phyloP scores from a whole-genome alignment of 371 early-diverging fungal genomes.

The Mortierella sp. region DNA sequence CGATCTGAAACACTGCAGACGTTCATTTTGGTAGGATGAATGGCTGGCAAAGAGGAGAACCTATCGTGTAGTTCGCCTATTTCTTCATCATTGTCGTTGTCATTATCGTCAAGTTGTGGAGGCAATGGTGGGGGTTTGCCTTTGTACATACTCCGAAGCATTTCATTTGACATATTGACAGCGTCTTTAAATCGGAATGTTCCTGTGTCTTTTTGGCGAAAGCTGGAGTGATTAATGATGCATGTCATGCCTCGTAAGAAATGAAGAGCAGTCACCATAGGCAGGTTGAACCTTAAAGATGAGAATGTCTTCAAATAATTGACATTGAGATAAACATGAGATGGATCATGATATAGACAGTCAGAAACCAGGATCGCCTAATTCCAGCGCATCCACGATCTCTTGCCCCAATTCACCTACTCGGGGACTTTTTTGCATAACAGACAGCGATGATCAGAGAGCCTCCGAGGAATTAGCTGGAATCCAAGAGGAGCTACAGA shows the following conservation, averaged over 20 bases:
- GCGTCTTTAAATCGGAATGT: neutral
- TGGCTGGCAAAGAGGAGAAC: constrained; percentile 21
- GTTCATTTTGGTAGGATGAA: constrained; percentile 40
- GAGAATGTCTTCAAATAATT: too few species aligned
- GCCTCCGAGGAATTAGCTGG: constrained; percentile 61
- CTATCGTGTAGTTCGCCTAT: constrained; percentile 6
- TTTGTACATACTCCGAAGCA: constrained; percentile 50
- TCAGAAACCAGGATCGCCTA: constrained; percentile 13
- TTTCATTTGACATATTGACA: constrained; percentile 28
- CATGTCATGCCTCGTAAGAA: neutral
- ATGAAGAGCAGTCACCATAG: constrained; percentile 9
- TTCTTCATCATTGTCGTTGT: constrained; percentile 10
- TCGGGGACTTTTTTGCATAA: neutral
- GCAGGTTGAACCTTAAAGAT: too few species aligned
- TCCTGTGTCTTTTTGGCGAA: too few species aligned
- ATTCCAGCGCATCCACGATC: constrained; percentile 34
- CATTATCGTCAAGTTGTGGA: constrained; percentile 30
- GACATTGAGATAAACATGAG: neutral
- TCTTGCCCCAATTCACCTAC: constrained; percentile 20
- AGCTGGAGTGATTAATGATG: neutral
- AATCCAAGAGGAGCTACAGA: constrained; percentile 79
- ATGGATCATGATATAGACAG: constrained; percentile 20
- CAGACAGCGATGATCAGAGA: constrained; percentile 4
- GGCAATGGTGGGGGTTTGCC: constrained; percentile 43
- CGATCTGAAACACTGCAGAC: constrained; percentile 14